Percentiles rank a stretch among this genome's conserved stretches.
Conservation (phyloP, 441 rosid genomes). For the Croton setiger region DNA sequence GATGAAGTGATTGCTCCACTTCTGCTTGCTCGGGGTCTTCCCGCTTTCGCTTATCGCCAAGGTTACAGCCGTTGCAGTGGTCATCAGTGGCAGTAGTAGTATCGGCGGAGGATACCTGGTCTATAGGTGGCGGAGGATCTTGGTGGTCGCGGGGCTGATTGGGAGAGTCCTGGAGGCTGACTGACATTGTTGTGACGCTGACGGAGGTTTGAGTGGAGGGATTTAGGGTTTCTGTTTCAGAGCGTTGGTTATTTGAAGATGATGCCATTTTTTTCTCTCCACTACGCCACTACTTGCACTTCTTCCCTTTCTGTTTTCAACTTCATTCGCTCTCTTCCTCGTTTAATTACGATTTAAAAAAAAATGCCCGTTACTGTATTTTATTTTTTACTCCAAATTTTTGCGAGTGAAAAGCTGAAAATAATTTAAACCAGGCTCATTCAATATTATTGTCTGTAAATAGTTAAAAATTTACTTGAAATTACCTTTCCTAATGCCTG, state of each 20-base stretch:
- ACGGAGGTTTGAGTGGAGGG: background rate
- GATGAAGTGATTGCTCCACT: slow-evolving; percentile 25
- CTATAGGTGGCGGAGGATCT: slow-evolving; percentile 23
- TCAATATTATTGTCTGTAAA: too few relatives aligned
- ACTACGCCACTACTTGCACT: background rate
- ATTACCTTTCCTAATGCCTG: too few relatives aligned
- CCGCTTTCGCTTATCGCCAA: slow-evolving; percentile 67
- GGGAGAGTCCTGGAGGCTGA: slow-evolving; percentile 23
- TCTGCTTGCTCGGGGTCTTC: slow-evolving; percentile 22
- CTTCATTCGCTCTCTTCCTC: too few relatives aligned
- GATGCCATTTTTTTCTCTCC: slow-evolving; percentile 7
- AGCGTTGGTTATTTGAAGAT: slow-evolving; percentile 9
- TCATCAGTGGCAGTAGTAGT: background rate
- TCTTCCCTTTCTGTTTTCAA: too few relatives aligned
- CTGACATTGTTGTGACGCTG: slow-evolving; percentile 12
- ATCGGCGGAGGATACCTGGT: slow-evolving; percentile 4
- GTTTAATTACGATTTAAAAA: too few relatives aligned
- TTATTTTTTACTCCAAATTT: too few relatives aligned
- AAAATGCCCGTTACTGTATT: too few relatives aligned
- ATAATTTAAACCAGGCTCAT: too few relatives aligned
- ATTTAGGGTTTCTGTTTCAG: slow-evolving; percentile 37
- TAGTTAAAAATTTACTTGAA: too few relatives aligned
- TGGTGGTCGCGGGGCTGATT: slow-evolving; percentile 9
- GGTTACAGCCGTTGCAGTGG: slow-evolving; percentile 8
- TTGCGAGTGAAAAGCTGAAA: too few relatives aligned